Conservation (phyloP, 306 rosid genomes). For the Trifolium subterraneum region DNA sequence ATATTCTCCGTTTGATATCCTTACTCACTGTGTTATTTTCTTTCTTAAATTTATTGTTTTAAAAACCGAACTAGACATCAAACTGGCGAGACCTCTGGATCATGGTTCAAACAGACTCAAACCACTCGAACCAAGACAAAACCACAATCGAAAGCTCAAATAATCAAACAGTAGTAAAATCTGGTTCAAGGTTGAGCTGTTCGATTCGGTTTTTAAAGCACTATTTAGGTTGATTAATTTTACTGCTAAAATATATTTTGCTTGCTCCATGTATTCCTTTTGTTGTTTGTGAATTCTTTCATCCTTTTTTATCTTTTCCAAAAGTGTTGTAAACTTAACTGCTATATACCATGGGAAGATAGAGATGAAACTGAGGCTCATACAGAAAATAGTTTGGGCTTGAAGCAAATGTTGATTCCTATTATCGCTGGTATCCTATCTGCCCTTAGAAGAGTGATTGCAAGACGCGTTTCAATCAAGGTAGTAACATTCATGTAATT, state of each 20-base stretch:
- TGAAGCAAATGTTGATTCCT: constrained; percentile 78
- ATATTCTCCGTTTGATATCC: constrained; percentile 95
- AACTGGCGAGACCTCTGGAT: not conserved
- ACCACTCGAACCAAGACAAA: not conserved
- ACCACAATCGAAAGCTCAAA: not conserved
- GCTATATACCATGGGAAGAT: constrained; percentile 75
- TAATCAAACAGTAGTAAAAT: not conserved
- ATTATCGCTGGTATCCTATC: constrained; percentile 88
- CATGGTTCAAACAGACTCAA: not conserved
- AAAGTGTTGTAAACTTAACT: constrained; percentile 67
- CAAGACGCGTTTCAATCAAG: constrained; percentile 95
- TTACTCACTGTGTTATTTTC: constrained; percentile 39
- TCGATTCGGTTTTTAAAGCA: not conserved
- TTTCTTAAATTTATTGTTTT: constrained; percentile 18
- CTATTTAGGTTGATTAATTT: not conserved
- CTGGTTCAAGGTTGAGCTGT: not conserved
- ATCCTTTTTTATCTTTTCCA: constrained; percentile 24
- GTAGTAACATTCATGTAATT: constrained; percentile 52
- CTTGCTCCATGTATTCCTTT: constrained; percentile 26
- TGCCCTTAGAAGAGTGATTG: constrained; percentile 89
- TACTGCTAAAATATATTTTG: constrained; percentile 24
- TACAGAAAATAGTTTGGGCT: constrained; percentile 70
- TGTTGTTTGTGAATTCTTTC: constrained; percentile 28
- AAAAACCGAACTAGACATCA: not conserved
- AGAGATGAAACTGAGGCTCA: constrained; percentile 61